Base-by-base conservation (phyloP, 352 stramenopile species). In the Pythium phragmiticola region DNA sequence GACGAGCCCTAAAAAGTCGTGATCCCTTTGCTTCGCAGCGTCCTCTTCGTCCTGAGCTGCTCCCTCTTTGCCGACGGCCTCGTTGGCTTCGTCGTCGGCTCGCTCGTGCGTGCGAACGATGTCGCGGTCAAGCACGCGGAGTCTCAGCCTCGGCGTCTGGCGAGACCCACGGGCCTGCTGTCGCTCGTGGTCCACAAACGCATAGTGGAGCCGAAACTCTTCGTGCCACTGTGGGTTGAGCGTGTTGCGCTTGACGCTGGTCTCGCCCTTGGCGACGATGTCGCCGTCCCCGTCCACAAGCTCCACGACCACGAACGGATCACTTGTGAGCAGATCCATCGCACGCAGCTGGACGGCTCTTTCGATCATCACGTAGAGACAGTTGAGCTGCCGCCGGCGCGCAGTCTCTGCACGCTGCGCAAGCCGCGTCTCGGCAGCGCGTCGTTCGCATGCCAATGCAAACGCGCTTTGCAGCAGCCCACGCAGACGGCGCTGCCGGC, bases 201-300 rank as follows among this genome's bases (percentile, higher is more conserved):
- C 69, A 45, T 86, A 90, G 9, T 69, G 70, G 13, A 92, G 72
- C 28, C 65, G 57, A 49, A 92, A 92, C 63, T 89, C 79, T 47
- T 92, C 84, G 62, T 90, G 82, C 84, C 84, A 92, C 36, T 74
- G 78, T 1, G 84, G 84, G 12, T 86, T 84, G 11, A 75, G 67
- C 2, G 80, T 84, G 33, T 80, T 80, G 28, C 70, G 65, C 3
- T 74, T 70, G 21, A 90, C 80, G 28, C 72, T 78, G 7, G 81
- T 90, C 37, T 78, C 61, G 4, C 77, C 78, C 11, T 74, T 77
- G 6, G 63, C 70, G 11, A 84, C 63, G 4, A 84, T 52, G 5
- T 73, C 50, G 26, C 70, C 68, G 1, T 41, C 57, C 3, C 30
- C 41, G 33, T 74, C 68, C 0, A 46, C 42, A 11, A 90, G 57